Conservation (phyloP, 2,329 filamentous ascomycete genomes). For the Ramularia endophylla region DNA sequence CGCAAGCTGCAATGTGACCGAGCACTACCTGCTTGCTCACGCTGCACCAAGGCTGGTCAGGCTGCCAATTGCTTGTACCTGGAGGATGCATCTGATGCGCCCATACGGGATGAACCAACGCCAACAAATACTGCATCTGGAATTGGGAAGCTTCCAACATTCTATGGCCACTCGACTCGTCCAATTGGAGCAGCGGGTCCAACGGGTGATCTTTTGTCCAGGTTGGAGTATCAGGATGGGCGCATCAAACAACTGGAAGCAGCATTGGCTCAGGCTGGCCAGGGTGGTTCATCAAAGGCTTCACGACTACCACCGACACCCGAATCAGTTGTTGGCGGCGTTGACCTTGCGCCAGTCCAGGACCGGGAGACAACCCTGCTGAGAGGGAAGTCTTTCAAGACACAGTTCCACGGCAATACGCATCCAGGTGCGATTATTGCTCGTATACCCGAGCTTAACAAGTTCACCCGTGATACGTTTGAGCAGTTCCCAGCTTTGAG, state of each 20-base stretch:
- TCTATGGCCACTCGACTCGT: conserved; percentile 28
- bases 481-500: conserved; percentile 31
- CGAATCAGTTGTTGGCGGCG: conserved; percentile 16
- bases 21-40: too few relatives aligned
- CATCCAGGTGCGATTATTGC: conserved; percentile 32
- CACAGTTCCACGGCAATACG: conserved; percentile 40
- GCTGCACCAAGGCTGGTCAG: conserved; percentile 38
- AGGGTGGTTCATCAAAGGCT: conserved; percentile 6
- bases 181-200: conserved; percentile 13
- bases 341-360: conserved; percentile 15
- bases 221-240: conserved; percentile 22
- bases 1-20: too few relatives aligned
- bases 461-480: conserved; percentile 26
- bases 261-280: conserved; percentile 16
- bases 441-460: conserved; percentile 24
- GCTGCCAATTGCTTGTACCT: conserved; percentile 38
- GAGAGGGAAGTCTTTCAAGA: conserved; percentile 40
- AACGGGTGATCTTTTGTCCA: conserved; percentile 20
- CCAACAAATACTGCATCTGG: conserved; percentile 3
- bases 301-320: conserved; percentile 23
- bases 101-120: conserved; percentile 17
- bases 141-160: conserved; percentile 10
- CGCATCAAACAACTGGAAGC: conserved; percentile 28
- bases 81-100: conserved; percentile 24
- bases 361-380: conserved; percentile 38